A percentile compares a stretch with the other conserved stretches of the same genome.
phyloP scores from a whole-genome alignment of 768 basidiomycete species.

The Russula sp. region DNA sequence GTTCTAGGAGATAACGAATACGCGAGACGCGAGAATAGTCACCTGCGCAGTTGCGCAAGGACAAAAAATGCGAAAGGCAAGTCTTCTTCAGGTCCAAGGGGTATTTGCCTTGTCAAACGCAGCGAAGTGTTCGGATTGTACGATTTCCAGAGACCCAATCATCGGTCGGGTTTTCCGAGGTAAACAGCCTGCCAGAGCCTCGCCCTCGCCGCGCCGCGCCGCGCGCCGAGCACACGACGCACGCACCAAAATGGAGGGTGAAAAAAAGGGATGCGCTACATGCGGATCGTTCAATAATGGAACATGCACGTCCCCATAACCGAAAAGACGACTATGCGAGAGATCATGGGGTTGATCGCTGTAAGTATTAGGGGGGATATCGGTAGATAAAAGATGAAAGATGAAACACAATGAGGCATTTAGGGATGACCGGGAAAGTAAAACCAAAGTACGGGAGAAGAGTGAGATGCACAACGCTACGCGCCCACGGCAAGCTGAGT shows the following conservation, averaged over 20 bases:
- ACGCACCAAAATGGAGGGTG: not conserved
- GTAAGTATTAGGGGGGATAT: not conserved
- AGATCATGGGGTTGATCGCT: not conserved
- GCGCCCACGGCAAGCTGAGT: not conserved
- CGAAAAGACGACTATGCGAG: conserved; percentile 2
- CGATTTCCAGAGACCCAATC: not conserved
- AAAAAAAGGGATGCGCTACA: not conserved
- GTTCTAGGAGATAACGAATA: no score
- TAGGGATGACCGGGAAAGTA: conserved; percentile 6
- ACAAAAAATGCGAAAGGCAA: conserved; percentile 15
- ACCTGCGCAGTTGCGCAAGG: not conserved
- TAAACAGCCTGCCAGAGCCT: not conserved
- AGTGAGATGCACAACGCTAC: no score
- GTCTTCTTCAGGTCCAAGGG: conserved; percentile 10
- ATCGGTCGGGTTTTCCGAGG: not conserved
- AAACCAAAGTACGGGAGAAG: not conserved
- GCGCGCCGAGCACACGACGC: not conserved
- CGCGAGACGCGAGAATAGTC: not conserved
- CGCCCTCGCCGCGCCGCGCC: no score
- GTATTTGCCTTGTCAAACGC: not conserved
- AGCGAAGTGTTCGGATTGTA: conserved; percentile 21
- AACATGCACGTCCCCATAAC: not conserved
- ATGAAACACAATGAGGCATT: conserved; percentile 8
- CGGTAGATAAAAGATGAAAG: not conserved
- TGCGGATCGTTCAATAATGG: conserved; percentile 15